Conservation (phyloP, 1,139 yeast genomes). For the Tardiomyces depauwii region DNA sequence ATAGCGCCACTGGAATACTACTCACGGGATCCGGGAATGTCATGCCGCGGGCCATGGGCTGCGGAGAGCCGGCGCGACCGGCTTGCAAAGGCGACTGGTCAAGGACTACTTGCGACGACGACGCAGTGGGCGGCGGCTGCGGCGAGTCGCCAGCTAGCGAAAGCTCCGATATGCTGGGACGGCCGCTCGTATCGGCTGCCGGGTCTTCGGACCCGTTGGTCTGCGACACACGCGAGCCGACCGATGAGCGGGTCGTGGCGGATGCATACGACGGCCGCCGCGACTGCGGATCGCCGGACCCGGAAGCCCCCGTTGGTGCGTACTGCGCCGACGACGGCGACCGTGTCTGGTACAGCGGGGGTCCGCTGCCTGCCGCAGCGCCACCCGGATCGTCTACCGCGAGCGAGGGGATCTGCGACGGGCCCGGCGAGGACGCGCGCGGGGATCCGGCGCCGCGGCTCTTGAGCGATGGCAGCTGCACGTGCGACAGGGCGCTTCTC, state of each 20-base stretch:
- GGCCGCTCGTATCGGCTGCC: conserved; percentile 6
- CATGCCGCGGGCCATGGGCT: conserved; percentile 2
- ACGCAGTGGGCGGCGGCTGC: not conserved
- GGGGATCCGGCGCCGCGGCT: too few species aligned
- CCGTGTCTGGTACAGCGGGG: too few species aligned
- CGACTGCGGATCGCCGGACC: not conserved
- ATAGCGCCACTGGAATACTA: too few species aligned
- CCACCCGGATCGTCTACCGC: too few species aligned
- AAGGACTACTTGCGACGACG: too few species aligned
- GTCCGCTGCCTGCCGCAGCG: too few species aligned
- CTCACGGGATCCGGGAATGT: conserved; percentile 8
- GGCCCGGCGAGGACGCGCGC: too few species aligned
- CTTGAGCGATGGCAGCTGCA: not conserved
- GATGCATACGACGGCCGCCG: conserved; percentile 11
- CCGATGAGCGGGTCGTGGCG: conserved; percentile 6
- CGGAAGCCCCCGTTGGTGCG: too few species aligned
- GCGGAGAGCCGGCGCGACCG: conserved; percentile 3
- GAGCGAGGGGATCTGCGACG: too few species aligned
- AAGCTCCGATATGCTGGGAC: conserved; percentile 9
- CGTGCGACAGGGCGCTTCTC: conserved; percentile 13
- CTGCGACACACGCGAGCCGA: conserved; percentile 4
- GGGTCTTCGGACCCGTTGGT: conserved; percentile 2
- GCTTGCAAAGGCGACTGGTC: too few species aligned
- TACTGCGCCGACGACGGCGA: too few species aligned
- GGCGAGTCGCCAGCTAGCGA: conserved; percentile 9